Conservation (phyloP, 176 grass and related monocot genomes). For the Carex kokanica region DNA sequence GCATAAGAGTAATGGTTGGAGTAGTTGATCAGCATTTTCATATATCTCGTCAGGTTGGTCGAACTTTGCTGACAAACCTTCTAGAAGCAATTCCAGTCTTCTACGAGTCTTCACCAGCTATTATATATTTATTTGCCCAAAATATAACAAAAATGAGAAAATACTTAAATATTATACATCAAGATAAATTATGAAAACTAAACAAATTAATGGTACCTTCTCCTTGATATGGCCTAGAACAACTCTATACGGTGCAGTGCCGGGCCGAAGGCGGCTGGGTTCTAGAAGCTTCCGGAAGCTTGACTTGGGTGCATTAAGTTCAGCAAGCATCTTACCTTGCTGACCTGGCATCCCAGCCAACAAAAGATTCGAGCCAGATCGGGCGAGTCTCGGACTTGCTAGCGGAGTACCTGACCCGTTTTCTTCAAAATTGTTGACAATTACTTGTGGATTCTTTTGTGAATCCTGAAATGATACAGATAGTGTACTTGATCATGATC, state of each 20-base stretch:
- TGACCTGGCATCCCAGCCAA: conserved; percentile 8
- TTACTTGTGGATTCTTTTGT: conserved; percentile 18
- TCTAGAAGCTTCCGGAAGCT: conserved; percentile 88
- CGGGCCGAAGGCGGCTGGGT: conserved; percentile 59
- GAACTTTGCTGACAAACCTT: conserved; percentile 61
- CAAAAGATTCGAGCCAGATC: conserved; percentile 1
- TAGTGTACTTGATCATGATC: not conserved
- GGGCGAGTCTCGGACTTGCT: not conserved
- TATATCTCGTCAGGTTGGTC: conserved; percentile 70
- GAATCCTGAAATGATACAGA: conserved; percentile 22
- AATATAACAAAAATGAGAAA: not conserved
- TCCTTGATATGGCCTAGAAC: conserved; percentile 87
- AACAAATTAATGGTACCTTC: conserved; percentile 42
- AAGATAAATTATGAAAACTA: conserved; percentile 4
- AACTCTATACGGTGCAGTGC: conserved; percentile 88
- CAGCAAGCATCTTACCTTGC: conserved; percentile 68
- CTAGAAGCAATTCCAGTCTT: conserved; percentile 65
- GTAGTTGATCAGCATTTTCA: conserved; percentile 72
- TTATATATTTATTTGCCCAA: conserved; percentile 8
- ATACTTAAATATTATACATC: not conserved
- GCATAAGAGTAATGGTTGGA: conserved; percentile 76
- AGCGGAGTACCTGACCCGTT: not conserved
- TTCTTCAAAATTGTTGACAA: conserved; percentile 6
- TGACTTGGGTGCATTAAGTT: conserved; percentile 62
- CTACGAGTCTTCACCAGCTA: conserved; percentile 76